Evolutionary conservation across 495 filamentous ascomycete species (phyloP).

Genomic region (Terfezia boudieri): DNA sequence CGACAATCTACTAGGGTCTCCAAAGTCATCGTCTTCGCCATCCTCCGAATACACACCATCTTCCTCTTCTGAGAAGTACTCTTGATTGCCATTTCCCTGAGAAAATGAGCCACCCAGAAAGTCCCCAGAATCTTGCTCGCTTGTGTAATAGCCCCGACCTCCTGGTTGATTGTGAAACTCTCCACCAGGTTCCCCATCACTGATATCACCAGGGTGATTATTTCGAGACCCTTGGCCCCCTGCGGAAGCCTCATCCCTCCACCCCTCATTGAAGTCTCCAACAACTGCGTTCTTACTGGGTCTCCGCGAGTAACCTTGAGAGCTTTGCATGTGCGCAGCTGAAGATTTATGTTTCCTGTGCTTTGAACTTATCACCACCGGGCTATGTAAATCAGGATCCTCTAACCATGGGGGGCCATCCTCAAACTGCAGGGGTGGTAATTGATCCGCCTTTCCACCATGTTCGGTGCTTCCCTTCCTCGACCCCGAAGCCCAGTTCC

Average conservation of each 20-base stretch:
- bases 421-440: slow-evolving; percentile 66
- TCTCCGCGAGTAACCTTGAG: slow-evolving; percentile 6
- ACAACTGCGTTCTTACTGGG: slow-evolving; percentile 12
- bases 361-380: slow-evolving; percentile 51
- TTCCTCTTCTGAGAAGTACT: slow-evolving; percentile 14
- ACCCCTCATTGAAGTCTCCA: neutral
- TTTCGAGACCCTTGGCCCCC: neutral
- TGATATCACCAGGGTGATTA: neutral
- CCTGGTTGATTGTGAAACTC: slow-evolving; percentile 16
- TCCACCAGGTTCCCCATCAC: slow-evolving; percentile 14
- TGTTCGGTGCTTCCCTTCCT: slow-evolving; percentile 21
- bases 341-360: slow-evolving; percentile 72
- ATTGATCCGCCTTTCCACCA: slow-evolving; percentile 30
- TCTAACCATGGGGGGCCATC: slow-evolving; percentile 95
- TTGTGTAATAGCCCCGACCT: slow-evolving; percentile 9
- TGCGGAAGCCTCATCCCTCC: neutral
- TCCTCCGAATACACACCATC: slow-evolving; percentile 20
- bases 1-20: slow-evolving; percentile 20
- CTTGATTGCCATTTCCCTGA: slow-evolving; percentile 3
- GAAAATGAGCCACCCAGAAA: neutral
- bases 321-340: slow-evolving; percentile 22
- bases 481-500: slow-evolving; percentile 19
- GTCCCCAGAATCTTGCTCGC: slow-evolving; percentile 9
- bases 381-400: slow-evolving; percentile 86
- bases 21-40: slow-evolving; percentile 17